Base-by-base conservation (phyloP, 306 rosid species). In the Cercis canadensis region DNA sequence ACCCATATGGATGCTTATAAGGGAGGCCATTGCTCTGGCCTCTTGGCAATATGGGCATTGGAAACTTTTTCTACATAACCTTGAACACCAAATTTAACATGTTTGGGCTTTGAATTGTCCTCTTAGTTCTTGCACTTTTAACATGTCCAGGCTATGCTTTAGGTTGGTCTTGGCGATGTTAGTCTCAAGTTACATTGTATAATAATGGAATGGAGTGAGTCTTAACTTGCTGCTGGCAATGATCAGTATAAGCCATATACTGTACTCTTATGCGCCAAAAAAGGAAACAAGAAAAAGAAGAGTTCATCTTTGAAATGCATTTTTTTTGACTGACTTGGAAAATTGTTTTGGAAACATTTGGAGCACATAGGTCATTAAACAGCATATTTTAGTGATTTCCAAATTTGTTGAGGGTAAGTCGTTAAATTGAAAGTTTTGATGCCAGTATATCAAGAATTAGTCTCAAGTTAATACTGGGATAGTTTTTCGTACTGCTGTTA, bases 271-370 rank as follows among this genome's bases (percentile, higher is more conserved):
- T 37, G 43, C 43, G 1, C 43, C 43, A 37, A 37, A 37, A 37
- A 8, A 37, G 43, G 10, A 37, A 8, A 37, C 10, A 37, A 37
- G 7, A 37, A 37, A 57, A 8, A 13, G 43, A 10, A 34, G 31
- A 4, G 56, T 16, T 13, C 55, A 11, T 15, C 0, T 17, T 12
- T 16, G 1, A 10, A 41, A 41, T 40, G 6, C 40, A 8, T 45
- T 75, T 49, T 57, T 19, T 55, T 62, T 49, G n/a, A 37, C 24
- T 12, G 19, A 53, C 49, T 16, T 65, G 8, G 13, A 16, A 11
- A 54, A 34, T 31, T 43, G 15, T 56, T n/a, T 70, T 40, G 21
- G 58, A 29, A 55, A 56, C 65, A 52, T 72, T 36, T 49, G 18
- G 11, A 56, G 33, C 58, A 31, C 31, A 33, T 18, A 33, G 32